These are phyloP conservation scores for Cystofilobasidium macerans DNA, from an alignment of 768 basidiomycete species.

Conservation along the genomic window DNA sequence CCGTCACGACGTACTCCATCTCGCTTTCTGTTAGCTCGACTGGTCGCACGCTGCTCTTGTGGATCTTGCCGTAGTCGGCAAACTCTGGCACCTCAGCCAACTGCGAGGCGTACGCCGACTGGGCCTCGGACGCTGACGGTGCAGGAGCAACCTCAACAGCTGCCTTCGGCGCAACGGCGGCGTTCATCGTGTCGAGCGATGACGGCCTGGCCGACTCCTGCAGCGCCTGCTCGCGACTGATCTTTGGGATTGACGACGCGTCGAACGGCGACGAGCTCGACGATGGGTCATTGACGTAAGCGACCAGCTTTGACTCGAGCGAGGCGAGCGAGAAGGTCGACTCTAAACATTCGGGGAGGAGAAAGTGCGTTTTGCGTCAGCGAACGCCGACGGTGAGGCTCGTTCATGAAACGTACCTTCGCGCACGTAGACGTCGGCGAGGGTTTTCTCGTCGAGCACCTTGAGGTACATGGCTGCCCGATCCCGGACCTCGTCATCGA, in stretches of 20 bases:
- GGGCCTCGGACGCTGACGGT: constrained; percentile 67
- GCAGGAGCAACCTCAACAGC: constrained; percentile 56
- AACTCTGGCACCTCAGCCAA: constrained; percentile 79
- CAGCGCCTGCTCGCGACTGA: constrained; percentile 83
- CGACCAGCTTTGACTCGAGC: constrained; percentile 81
- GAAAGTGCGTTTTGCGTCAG: background rate
- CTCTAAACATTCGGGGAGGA: constrained; percentile 47
- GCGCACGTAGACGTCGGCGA: constrained; percentile 79
- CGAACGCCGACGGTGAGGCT: no score
- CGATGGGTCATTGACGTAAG: constrained; percentile 75
- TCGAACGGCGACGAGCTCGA: constrained; percentile 71
- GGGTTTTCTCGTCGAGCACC: constrained; percentile 61
- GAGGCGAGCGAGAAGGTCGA: constrained; percentile 84
- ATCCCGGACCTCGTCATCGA: constrained; percentile 97
- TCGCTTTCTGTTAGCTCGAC: constrained; percentile 85
- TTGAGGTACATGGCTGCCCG: constrained; percentile 89
- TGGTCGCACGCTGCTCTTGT: constrained; percentile 72
- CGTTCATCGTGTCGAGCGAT: constrained; percentile 71
- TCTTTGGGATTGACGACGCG: constrained; percentile 71
- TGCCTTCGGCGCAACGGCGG: constrained; percentile 45
- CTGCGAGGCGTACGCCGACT: constrained; percentile 76
- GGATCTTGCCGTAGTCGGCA: constrained; percentile 66
- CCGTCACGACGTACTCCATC: constrained; percentile 93
- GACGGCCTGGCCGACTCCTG: constrained; percentile 79
- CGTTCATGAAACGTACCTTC: constrained; percentile 81